phyloP scores from a whole-genome alignment of 768 basidiomycete genomes.

The Rhizopogon sp. region DNA sequence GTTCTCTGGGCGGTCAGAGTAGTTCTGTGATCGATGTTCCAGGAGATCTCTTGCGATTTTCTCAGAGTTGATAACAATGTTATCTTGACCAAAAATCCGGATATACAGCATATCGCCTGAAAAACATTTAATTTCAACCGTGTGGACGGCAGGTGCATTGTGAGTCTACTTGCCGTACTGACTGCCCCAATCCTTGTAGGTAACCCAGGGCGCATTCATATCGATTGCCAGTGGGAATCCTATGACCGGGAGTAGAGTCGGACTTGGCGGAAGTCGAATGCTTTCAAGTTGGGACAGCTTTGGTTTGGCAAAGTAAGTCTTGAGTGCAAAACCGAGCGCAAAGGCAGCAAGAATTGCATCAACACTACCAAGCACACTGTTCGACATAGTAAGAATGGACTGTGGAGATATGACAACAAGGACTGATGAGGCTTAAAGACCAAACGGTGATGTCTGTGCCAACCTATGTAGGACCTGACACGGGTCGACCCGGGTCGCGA shows the following conservation, averaged over 20 bases:
- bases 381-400: no score
- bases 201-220: conserved; percentile 30
- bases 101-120: conserved; percentile 2
- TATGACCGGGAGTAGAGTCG: conserved; percentile 39
- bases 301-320: neutral
- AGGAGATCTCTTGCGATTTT: conserved; percentile 7
- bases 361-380: neutral
- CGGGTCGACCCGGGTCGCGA: no score
- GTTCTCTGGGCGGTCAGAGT: conserved; percentile 5
- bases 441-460: no score
- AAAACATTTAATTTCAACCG: neutral
- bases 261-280: conserved; percentile 37
- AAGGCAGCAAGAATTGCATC: neutral
- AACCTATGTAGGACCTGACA: no score
- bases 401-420: no score
- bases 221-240: conserved; percentile 46
- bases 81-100: conserved; percentile 1
- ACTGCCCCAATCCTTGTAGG: conserved; percentile 36
- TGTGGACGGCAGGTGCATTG: neutral
- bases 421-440: no score
- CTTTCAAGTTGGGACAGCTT: neutral
- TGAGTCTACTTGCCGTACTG: conserved; percentile 32
- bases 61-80: conserved; percentile 9
- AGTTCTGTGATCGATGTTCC: conserved; percentile 6
- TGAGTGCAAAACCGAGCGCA: neutral